A percentile compares a stretch with the other conserved stretches of the same genome.
Evolutionary conservation across 768 basidiomycete genomes (phyloP).

Genomic region (Boletus subparvulus): DNA sequence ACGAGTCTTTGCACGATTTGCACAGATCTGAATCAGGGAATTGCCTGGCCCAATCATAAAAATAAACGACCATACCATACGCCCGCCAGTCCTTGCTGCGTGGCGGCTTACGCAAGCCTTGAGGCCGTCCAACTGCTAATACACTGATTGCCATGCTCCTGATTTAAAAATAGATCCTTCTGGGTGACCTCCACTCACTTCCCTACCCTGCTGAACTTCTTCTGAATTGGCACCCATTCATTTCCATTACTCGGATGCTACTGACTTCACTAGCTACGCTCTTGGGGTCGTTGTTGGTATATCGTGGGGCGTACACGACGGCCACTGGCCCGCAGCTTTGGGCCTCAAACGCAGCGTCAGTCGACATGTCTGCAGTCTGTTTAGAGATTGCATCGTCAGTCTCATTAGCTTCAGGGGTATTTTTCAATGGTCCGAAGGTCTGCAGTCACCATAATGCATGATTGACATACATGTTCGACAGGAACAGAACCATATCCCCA

Average conservation of each 20-base stretch:
- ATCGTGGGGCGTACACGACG: background rate
- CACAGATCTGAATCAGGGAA: no score
- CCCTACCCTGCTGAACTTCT: slow-evolving; percentile 5
- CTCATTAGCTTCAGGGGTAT: slow-evolving; percentile 22
- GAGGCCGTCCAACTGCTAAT: slow-evolving; percentile 6
- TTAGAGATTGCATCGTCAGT: slow-evolving; percentile 21
- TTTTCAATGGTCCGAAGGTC: slow-evolving; percentile 19
- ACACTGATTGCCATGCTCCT: background rate
- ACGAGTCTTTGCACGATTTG: no score
- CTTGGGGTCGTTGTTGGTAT: slow-evolving; percentile 7
- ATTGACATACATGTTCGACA: slow-evolving; percentile 13
- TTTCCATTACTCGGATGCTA: slow-evolving; percentile 1
- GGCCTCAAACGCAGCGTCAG: background rate
- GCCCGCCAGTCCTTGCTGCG: slow-evolving; percentile 1
- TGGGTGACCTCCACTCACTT: slow-evolving; percentile 3
- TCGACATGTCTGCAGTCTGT: slow-evolving; percentile 14
- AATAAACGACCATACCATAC: background rate
- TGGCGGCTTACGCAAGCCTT: slow-evolving; percentile 7
- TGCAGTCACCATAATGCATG: background rate
- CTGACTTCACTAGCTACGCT: slow-evolving; percentile 9
- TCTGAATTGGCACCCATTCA: background rate
- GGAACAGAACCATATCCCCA: slow-evolving; percentile 33
- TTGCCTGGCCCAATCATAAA: no score
- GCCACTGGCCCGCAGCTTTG: background rate
- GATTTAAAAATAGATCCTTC: slow-evolving; percentile 8